These are phyloP conservation scores for Alternaria ventricosa DNA, from an alignment of 2,329 filamentous ascomycete species.

Conservation along the genomic window DNA sequence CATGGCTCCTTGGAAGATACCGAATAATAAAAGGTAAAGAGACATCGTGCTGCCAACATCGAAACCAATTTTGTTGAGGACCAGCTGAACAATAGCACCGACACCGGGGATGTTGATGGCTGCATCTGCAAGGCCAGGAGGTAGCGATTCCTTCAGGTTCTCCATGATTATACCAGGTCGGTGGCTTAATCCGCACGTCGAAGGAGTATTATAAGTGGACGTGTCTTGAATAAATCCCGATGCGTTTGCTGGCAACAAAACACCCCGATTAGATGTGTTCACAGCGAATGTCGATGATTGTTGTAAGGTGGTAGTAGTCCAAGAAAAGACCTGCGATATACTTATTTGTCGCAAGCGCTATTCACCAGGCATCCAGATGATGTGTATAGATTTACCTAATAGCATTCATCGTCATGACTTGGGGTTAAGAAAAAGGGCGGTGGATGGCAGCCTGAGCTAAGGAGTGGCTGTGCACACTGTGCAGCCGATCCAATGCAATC, in stretches of 20 bases:
- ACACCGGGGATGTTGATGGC: slow-evolving; percentile 3
- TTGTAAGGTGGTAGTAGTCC: neutral
- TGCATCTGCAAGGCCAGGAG: slow-evolving; percentile 5
- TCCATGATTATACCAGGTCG: neutral
- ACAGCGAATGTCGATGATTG: neutral
- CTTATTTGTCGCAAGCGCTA: neutral
- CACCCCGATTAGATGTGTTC: neutral
- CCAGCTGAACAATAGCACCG: slow-evolving; percentile 4
- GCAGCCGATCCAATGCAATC: neutral
- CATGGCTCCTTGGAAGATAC: slow-evolving; percentile 45
- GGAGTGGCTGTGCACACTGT: neutral
- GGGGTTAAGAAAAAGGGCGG: neutral
- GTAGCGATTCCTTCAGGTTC: neutral
- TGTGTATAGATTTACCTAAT: neutral
- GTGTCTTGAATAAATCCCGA: too few species aligned
- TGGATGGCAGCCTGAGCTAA: neutral
- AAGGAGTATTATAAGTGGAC: neutral
- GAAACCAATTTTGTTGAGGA: slow-evolving; percentile 46
- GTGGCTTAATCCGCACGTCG: too few species aligned
- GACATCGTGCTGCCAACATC: slow-evolving; percentile 56
- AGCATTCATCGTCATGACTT: neutral
- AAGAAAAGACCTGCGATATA: neutral
- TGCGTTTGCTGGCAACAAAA: neutral
- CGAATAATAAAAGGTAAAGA: slow-evolving; percentile 53
- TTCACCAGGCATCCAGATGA: neutral